A percentile compares a stretch with the other conserved stretches of the same genome.
Evolutionary conservation across 176 grass and related monocot genomes (phyloP).

Genomic region (Oryza nivara): DNA sequence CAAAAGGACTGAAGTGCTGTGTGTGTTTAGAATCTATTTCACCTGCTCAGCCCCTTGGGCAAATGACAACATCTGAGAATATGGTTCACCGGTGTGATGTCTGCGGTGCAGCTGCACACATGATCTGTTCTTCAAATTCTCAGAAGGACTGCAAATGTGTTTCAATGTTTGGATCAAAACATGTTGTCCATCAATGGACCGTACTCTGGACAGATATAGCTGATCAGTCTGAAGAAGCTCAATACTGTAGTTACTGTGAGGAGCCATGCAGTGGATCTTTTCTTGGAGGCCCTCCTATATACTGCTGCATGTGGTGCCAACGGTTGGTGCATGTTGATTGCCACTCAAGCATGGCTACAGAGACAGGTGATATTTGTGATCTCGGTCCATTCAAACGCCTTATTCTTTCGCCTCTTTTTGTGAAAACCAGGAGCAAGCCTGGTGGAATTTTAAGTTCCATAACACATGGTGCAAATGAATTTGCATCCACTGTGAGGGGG

Average conservation of each 20-base stretch:
- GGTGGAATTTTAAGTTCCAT: slow-evolving; percentile 68
- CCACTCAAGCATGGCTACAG: slow-evolving; percentile 56
- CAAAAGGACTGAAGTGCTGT: slow-evolving; percentile 68
- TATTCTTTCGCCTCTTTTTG: slow-evolving; percentile 67
- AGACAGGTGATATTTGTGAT: slow-evolving; percentile 67
- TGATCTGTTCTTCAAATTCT: slow-evolving; percentile 65
- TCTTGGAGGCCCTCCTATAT: slow-evolving; percentile 61
- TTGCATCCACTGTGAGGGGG: slow-evolving; percentile 70
- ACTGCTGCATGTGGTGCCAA: slow-evolving; percentile 92
- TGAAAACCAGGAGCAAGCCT: slow-evolving; percentile 41
- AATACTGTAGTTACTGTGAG: slow-evolving; percentile 75
- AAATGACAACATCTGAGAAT: slow-evolving; percentile 40
- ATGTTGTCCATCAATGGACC: slow-evolving; percentile 74
- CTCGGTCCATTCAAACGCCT: slow-evolving; percentile 69
- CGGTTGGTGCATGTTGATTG: slow-evolving; percentile 75
- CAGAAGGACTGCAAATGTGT: slow-evolving; percentile 85
- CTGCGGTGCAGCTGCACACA: slow-evolving; percentile 74
- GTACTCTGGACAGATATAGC: slow-evolving; percentile 68
- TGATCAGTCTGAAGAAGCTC: slow-evolving; percentile 63
- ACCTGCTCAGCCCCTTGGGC: slow-evolving; percentile 43
- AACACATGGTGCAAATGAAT: slow-evolving; percentile 77
- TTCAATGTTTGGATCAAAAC: slow-evolving; percentile 62
- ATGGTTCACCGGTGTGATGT: slow-evolving; percentile 65
- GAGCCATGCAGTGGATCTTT: slow-evolving; percentile 66
- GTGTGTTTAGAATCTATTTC: slow-evolving; percentile 74